Evolutionary conservation across 1,139 yeast genomes (phyloP).

Genomic region (Protomyces inouyei): DNA sequence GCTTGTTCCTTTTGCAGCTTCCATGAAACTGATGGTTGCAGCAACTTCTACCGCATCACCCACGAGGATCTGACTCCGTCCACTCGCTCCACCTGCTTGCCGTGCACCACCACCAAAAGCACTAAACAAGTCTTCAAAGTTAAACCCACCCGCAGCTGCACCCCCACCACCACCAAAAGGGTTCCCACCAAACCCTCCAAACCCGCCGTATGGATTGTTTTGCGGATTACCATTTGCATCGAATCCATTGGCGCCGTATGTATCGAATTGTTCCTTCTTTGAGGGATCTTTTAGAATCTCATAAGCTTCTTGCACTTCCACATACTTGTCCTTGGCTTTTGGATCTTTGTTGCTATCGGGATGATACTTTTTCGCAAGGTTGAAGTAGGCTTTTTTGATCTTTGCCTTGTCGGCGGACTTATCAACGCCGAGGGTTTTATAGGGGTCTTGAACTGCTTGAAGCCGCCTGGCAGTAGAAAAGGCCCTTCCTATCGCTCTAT

Average conservation of each 20-base stretch:
- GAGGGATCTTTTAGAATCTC: constrained; percentile 83
- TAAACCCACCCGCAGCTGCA: constrained; percentile 45
- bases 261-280: constrained; percentile 85
- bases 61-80: constrained; percentile 45
- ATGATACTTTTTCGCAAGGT: constrained; percentile 82
- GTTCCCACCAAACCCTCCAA: constrained; percentile 37
- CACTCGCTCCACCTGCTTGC: constrained; percentile 38
- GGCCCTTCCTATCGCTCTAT: not conserved
- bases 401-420: constrained; percentile 69
- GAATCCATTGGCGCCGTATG: constrained; percentile 83
- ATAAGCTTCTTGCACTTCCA: constrained; percentile 88
- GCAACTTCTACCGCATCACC: constrained; percentile 84
- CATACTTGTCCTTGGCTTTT: constrained; percentile 83
- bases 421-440: constrained; percentile 71
- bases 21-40: constrained; percentile 72
- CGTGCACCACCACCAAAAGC: constrained; percentile 58
- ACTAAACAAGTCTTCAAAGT: constrained; percentile 84
- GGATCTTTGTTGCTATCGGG: constrained; percentile 94
- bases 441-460: constrained; percentile 60
- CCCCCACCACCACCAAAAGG: constrained; percentile 38
- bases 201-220: constrained; percentile 36
- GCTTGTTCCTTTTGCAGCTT: constrained; percentile 73
- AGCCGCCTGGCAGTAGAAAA: constrained; percentile 30
- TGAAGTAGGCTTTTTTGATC: constrained; percentile 86
- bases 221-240: constrained; percentile 49